These are phyloP conservation scores for Clathrus columnatus DNA, from an alignment of 768 basidiomycete genomes.

Conservation along the genomic window DNA sequence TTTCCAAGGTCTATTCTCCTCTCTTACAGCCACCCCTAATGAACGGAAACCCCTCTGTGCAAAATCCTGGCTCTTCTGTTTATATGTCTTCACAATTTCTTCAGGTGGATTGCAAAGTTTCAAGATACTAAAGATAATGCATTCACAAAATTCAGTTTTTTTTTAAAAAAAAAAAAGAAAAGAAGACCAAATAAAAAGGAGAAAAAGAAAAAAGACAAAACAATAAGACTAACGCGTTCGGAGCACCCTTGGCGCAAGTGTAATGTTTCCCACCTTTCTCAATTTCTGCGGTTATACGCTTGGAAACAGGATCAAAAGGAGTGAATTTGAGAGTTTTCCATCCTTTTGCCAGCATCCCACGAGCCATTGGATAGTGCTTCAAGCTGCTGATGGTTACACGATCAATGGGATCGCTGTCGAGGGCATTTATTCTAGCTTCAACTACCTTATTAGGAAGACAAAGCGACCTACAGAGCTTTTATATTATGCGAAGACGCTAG, in stretches of 20 bases:
- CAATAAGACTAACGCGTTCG: constrained; percentile 26
- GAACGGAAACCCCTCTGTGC: constrained; percentile 37
- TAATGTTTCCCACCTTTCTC: constrained; percentile 34
- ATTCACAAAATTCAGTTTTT: too few relatives aligned
- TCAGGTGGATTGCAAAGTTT: constrained; percentile 28
- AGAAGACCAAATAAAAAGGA: background rate
- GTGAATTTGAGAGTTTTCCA: constrained; percentile 39
- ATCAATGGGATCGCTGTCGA: constrained; percentile 34
- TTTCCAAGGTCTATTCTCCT: constrained; percentile 34
- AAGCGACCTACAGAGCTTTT: constrained; percentile 23
- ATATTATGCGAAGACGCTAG: constrained; percentile 39
- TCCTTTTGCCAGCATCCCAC: constrained; percentile 32
- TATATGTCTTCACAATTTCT: constrained; percentile 26
- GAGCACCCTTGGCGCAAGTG: constrained; percentile 38
- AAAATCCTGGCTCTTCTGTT: constrained; percentile 28
- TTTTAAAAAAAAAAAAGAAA: background rate
- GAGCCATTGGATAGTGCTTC: constrained; percentile 37
- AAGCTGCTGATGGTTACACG: constrained; percentile 36
- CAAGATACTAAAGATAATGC: constrained; percentile 37
- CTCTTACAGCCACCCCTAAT: constrained; percentile 38
- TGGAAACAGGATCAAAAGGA: constrained; percentile 43
- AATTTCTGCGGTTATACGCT: constrained; percentile 41
- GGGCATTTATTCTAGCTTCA: background rate
- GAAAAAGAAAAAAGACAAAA: background rate
- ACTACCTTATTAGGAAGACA: background rate